A percentile compares a stretch with the other conserved stretches of the same genome.
Evolutionary conservation across 2,329 filamentous ascomycete species (phyloP).

Genomic region (Colletotrichum tofieldiae): DNA sequence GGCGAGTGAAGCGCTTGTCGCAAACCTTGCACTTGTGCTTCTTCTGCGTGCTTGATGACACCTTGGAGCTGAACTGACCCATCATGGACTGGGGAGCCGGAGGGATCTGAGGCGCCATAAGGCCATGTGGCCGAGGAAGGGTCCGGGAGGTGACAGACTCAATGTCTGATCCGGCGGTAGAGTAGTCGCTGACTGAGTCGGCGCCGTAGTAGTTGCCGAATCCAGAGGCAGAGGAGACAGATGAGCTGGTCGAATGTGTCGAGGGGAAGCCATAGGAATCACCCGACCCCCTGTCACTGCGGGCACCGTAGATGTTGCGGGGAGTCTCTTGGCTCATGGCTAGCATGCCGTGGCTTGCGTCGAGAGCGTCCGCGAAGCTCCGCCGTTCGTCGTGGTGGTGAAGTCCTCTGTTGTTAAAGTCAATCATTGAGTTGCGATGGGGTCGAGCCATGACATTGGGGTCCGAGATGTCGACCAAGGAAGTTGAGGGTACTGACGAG

Average conservation of each 20-base stretch:
- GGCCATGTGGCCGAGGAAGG: slow-evolving; percentile 82
- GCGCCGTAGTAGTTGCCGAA: slow-evolving; percentile 89
- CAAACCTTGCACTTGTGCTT: slow-evolving; percentile 99
- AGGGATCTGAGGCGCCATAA: slow-evolving; percentile 75
- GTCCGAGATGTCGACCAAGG: slow-evolving; percentile 64
- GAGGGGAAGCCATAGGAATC: slow-evolving; percentile 95
- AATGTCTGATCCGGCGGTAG: slow-evolving; percentile 89
- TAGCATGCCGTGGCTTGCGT: slow-evolving; percentile 94
- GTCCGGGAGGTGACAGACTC: slow-evolving; percentile 85
- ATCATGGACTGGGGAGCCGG: slow-evolving; percentile 97
- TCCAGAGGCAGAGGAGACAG: slow-evolving; percentile 93
- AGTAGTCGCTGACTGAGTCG: slow-evolving; percentile 93
- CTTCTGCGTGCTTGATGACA: slow-evolving; percentile 96
- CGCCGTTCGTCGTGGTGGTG: slow-evolving; percentile 69
- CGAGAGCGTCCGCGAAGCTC: slow-evolving; percentile 89
- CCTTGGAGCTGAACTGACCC: slow-evolving; percentile 97
- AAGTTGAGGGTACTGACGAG: slow-evolving; percentile 79
- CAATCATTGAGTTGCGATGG: slow-evolving; percentile 76
- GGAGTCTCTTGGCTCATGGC: slow-evolving; percentile 97
- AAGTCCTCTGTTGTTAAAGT: slow-evolving; percentile 61
- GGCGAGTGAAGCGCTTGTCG: slow-evolving; percentile 96
- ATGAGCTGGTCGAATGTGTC: slow-evolving; percentile 87
- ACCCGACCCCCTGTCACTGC: slow-evolving; percentile 78
- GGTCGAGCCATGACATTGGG: slow-evolving; percentile 54
- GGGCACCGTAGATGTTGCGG: slow-evolving; percentile 86